Conservation (phyloP, 768 basidiomycete genomes). For the Termitomyces sp. region DNA sequence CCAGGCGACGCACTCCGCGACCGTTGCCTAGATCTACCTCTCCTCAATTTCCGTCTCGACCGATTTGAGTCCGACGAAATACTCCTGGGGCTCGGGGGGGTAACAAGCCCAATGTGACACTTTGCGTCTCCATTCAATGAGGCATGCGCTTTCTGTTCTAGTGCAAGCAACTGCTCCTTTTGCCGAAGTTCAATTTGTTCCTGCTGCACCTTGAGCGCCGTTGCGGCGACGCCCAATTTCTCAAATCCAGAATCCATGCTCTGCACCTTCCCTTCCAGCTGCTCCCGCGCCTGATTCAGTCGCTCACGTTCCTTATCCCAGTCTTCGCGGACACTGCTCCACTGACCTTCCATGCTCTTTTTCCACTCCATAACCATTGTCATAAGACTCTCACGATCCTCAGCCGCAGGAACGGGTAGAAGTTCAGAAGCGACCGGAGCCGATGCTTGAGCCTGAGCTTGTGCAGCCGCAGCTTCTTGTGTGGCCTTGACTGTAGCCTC, state of each 20-base stretch:
- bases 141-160: conserved; percentile 4
- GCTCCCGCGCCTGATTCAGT: conserved; percentile 65
- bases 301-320: conserved; percentile 81
- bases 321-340: conserved; percentile 72
- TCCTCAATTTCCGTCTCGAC: conserved; percentile 34
- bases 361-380: conserved; percentile 68
- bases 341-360: conserved; percentile 72
- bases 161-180: conserved; percentile 13
- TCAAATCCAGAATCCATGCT: conserved; percentile 52
- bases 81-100: conserved; percentile 73
- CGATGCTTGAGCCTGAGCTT: conserved; percentile 4
- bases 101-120: conserved; percentile 50
- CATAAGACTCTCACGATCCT: conserved; percentile 46
- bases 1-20: conserved; percentile 17
- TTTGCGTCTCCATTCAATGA: conserved; percentile 32
- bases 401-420: conserved; percentile 2
- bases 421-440: conserved; percentile 7
- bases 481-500: conserved; percentile 53
- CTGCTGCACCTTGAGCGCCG: conserved; percentile 12
- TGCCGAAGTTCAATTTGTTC: conserved; percentile 18
- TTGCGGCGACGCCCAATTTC: conserved; percentile 27
- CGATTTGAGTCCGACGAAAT: conserved; percentile 58
- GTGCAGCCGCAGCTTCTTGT: conserved; percentile 33
- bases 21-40: conserved; percentile 20
- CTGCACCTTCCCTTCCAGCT: conserved; percentile 68